These are phyloP conservation scores for Panellus pusillus DNA, from an alignment of 768 basidiomycete genomes.

Conservation along the genomic window DNA sequence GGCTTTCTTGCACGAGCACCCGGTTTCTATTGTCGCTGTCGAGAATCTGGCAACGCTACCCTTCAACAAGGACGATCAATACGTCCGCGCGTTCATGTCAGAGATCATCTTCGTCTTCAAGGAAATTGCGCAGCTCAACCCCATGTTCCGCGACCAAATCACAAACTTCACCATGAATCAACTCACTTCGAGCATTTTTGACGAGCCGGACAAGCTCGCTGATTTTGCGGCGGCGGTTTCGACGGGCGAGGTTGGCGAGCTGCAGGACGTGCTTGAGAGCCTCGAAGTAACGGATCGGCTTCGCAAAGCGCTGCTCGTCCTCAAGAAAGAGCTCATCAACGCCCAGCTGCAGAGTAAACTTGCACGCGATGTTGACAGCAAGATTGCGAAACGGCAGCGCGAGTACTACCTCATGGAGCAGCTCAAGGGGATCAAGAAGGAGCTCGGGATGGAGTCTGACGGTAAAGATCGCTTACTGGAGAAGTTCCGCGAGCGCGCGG, in stretches of 20 bases:
- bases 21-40: conserved; percentile 86
- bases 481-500: conserved; percentile 87
- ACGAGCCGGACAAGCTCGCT: conserved; percentile 95
- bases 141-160: conserved; percentile 97
- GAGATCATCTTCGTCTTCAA: conserved; percentile 98
- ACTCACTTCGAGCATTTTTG: conserved; percentile 90
- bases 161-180: conserved; percentile 95
- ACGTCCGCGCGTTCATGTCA: conserved; percentile 93
- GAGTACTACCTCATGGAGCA: conserved; percentile 98
- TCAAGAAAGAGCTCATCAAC: conserved; percentile 98
- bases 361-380: conserved; percentile 88
- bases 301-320: conserved; percentile 84
- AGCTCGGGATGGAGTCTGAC: conserved; percentile 92
- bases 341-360: conserved; percentile 94
- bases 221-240: conserved; percentile 97
- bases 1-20: conserved; percentile 77
- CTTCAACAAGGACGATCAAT: conserved; percentile 91
- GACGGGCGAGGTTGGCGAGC: conserved; percentile 86
- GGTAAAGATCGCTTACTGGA: conserved; percentile 94
- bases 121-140: conserved; percentile 95
- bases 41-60: conserved; percentile 79
- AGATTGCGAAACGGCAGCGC: conserved; percentile 91
- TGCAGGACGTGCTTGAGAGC: conserved; percentile 92
- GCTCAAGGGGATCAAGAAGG: conserved; percentile 94
- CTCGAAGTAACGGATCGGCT: conserved; percentile 85